A percentile compares a stretch with the other conserved stretches of the same genome.
phyloP scores from a whole-genome alignment of 1,139 yeast genomes.

The Taiozyma sp. region DNA sequence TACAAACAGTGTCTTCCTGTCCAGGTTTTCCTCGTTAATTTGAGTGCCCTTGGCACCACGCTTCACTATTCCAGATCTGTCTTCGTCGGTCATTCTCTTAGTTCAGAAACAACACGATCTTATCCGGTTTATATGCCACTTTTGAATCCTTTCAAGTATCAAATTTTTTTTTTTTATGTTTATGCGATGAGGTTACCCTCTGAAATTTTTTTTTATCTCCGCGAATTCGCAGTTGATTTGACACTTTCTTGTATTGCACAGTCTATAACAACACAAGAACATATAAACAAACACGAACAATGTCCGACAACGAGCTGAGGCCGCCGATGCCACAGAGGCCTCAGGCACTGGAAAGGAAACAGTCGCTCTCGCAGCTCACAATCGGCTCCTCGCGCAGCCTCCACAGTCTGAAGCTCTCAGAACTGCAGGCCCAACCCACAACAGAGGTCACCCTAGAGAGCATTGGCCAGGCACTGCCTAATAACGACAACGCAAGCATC shows the following conservation, averaged over 20 bases:
- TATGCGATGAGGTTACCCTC: conserved; percentile 13
- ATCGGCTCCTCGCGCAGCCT: conserved; percentile 12
- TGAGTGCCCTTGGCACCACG: background rate
- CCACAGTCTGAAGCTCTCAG: conserved; percentile 14
- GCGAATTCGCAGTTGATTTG: background rate
- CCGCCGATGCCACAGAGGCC: conserved; percentile 13
- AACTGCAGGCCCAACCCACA: conserved; percentile 22
- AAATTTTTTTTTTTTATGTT: background rate
- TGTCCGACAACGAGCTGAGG: background rate
- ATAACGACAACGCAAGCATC: conserved; percentile 8
- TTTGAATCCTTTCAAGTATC: background rate
- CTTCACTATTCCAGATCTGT: background rate
- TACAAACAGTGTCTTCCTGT: conserved; percentile 70
- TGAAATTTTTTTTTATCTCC: background rate
- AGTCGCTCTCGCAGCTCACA: conserved; percentile 20
- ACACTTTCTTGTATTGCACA: background rate
- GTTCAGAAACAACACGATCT: background rate
- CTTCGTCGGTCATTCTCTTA: conserved; percentile 2
- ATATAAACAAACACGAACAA: background rate
- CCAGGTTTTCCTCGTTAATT: conserved; percentile 23
- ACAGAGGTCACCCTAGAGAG: conserved; percentile 19
- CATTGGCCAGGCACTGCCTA: conserved; percentile 7
- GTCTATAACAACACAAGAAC: background rate
- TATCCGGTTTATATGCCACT: background rate
- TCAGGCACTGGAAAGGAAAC: conserved; percentile 6